phyloP scores from a whole-genome alignment of 78 protist genomes.

The Cavenderia fasciculata region DNA sequence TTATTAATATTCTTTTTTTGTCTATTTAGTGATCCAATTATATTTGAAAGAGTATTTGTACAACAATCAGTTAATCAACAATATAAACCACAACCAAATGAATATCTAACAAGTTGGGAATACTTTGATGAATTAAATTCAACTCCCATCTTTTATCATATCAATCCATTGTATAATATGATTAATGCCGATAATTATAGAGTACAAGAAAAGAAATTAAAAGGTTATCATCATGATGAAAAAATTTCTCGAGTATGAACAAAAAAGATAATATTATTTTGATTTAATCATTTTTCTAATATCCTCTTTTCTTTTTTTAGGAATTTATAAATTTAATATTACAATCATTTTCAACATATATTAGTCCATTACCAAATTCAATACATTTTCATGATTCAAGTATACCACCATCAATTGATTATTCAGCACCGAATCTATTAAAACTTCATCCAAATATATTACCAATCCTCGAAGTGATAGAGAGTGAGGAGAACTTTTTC shows the following conservation, averaged over 20 bases:
- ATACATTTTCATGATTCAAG: slow-evolving; percentile 57
- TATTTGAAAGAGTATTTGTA: slow-evolving; percentile 36
- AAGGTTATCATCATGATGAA: no score
- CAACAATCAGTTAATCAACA: slow-evolving; percentile 1
- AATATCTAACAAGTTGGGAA: slow-evolving; percentile 42
- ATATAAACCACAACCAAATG: slow-evolving; percentile 60
- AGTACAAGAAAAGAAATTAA: slow-evolving; percentile 37
- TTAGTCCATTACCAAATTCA: slow-evolving; percentile 61
- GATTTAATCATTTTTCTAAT: no score
- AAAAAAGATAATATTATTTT: no score
- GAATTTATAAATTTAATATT: slow-evolving; percentile 19
- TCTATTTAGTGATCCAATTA: not conserved
- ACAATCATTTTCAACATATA: slow-evolving; percentile 56
- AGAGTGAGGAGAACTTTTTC: not conserved
- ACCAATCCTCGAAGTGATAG: slow-evolving; percentile 59
- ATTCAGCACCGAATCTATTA: slow-evolving; percentile 23
- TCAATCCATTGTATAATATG: slow-evolving; percentile 51
- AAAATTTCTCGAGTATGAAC: no score
- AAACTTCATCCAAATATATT: slow-evolving; percentile 51
- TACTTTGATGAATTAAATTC: slow-evolving; percentile 60
- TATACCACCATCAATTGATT: slow-evolving; percentile 70
- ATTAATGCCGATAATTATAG: not conserved
- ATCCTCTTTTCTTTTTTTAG: no score
- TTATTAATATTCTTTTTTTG: not conserved
- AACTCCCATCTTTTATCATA: slow-evolving; percentile 47